These are phyloP conservation scores for Piromyces finnis DNA, from an alignment of 192 early-diverging fungal genomes.

Conservation along the genomic window DNA sequence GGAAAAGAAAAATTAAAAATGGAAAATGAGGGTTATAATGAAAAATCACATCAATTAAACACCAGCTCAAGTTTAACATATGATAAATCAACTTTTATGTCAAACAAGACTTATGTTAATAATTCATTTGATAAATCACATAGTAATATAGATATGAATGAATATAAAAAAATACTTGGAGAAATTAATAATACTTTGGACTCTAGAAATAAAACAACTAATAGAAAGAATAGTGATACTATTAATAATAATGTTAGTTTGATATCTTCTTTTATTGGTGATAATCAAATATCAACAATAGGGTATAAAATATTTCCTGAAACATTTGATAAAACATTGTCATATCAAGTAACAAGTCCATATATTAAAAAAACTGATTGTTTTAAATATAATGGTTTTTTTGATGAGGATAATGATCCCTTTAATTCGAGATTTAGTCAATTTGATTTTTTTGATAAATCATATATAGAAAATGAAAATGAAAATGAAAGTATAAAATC, in stretches of 20 bases:
- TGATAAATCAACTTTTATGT: background rate
- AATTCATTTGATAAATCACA: background rate
- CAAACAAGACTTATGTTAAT: background rate
- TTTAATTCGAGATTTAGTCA: background rate
- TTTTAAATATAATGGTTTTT: background rate
- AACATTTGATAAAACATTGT: background rate
- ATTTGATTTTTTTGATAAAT: too few relatives aligned
- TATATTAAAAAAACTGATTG: background rate
- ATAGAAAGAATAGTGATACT: background rate
- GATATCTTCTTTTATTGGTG: background rate
- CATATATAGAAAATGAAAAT: background rate
- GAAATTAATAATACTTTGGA: background rate
- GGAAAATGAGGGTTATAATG: background rate
- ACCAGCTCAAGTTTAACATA: background rate
- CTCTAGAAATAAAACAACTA: background rate
- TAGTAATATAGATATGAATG: background rate
- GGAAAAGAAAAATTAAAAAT: background rate
- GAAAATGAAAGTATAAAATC: too few relatives aligned
- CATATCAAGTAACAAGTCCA: background rate
- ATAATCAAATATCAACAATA: background rate
- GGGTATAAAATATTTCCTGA: background rate
- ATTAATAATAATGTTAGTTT: background rate
- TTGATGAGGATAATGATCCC: background rate
- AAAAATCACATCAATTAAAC: background rate
- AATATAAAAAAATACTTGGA: background rate